Evolutionary conservation across 1,139 yeast species (phyloP), one percentile per base, ranked within the genome.

Genomic region (Debaryomyces sp.): DNA sequence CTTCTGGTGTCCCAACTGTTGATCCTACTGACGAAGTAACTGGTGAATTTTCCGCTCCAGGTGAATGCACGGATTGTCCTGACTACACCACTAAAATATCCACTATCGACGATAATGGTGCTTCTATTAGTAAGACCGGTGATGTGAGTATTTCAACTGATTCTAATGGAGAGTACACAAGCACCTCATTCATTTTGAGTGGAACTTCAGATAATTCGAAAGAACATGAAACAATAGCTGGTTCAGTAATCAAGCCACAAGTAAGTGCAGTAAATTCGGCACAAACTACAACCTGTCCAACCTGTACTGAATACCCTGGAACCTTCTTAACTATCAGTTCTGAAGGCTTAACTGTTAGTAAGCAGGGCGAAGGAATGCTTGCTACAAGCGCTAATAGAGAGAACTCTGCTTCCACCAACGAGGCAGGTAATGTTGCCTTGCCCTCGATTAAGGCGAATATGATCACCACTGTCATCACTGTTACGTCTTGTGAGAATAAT

Each of bases 401-500:
- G n/a, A n/a, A n/a, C n/a, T n/a, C 10, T 2, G 12, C 27, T 5
- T 24, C 27, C 12, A 24, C 27, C 10, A 24, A 9, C 5, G 27
- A 9, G 3, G 4, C 1, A 24, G 9, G 9, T 9, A 24, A 24
- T 4, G 12, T 7, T 24, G 27, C 12, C 9, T 24, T 24, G 12
- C 4, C 27, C 78, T 59, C 60, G 43, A 83, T 52, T 70, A 77
- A 46, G 80, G 85, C 68, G 22, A 13, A 23, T 2, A n/a, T 37
- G 12, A 3, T 2, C 8, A 22, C 30, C 4, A 37, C 30, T 23
- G 63, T 48, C 12, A n/a, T 23, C 5, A 41, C 84, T 61, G 69
- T 79, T 67, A 78, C 83, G 51, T 70, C 77, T 47, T 80, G 85
- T 68, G 59, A 65, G 40, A 61, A 69, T 59, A 49, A 69, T 63